Conservation (phyloP, 352 stramenopile genomes). For the Aphanomyces astaci region DNA sequence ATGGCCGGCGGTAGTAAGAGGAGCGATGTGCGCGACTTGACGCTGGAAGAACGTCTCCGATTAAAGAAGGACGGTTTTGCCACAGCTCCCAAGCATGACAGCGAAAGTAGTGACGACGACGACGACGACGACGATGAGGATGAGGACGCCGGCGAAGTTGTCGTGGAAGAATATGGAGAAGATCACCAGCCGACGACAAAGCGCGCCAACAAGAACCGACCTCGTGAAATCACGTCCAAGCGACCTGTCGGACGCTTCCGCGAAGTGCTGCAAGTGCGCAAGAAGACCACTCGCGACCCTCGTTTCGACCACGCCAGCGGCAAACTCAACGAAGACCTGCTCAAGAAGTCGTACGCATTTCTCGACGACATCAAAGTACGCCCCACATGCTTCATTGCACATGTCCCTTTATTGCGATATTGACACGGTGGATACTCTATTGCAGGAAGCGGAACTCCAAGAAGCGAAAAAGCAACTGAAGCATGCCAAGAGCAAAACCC, state of each 20-base stretch:
- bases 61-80: constrained; percentile 74
- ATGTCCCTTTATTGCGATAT: not conserved
- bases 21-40: constrained; percentile 36
- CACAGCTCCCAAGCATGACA: constrained; percentile 20
- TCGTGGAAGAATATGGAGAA: constrained; percentile 16
- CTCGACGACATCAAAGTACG: constrained; percentile 80
- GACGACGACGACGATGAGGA: constrained; percentile 5
- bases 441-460: constrained; percentile 65
- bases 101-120: constrained; percentile 12
- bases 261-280: constrained; percentile 78
- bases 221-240: constrained; percentile 79
- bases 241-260: constrained; percentile 68
- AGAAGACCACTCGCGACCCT: constrained; percentile 62
- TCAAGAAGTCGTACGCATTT: constrained; percentile 84
- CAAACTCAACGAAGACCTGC: constrained; percentile 84
- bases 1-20: not conserved
- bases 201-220: constrained; percentile 77
- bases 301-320: constrained; percentile 80
- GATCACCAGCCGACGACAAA: constrained; percentile 28
- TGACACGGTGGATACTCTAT: too few species aligned
- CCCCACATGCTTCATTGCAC: too few species aligned
- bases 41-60: constrained; percentile 65
- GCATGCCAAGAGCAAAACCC: constrained; percentile 50
- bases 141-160: too few species aligned
- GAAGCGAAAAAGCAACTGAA: constrained; percentile 77